phyloP scores from a whole-genome alignment of 768 basidiomycete species.

The Gautieria morchelliformis region DNA sequence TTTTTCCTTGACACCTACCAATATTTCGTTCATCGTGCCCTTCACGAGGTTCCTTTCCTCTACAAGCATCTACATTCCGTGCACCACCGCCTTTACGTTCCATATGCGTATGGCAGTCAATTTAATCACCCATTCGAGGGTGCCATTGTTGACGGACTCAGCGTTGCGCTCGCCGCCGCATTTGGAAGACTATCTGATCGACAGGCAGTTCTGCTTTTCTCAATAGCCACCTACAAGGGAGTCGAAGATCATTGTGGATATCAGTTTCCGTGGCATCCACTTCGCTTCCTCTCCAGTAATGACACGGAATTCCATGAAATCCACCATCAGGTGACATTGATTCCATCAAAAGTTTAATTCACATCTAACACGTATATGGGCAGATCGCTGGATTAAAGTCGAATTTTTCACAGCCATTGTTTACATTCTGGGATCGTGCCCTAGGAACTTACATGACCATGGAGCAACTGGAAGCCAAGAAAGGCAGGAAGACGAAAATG shows the following conservation, averaged over 20 bases:
- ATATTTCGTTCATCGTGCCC: conserved; percentile 6
- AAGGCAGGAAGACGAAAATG: not conserved
- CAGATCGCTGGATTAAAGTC: not conserved
- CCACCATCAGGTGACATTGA: conserved; percentile 1
- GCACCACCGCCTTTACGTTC: conserved; percentile 3
- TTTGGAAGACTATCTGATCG: not conserved
- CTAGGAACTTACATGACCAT: conserved; percentile 3
- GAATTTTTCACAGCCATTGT: conserved; percentile 6
- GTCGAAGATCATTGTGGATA: conserved; percentile 7
- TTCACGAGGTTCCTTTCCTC: conserved; percentile 4
- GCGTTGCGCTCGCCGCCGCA: not conserved
- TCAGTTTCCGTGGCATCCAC: conserved; percentile 7
- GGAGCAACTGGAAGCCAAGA: not conserved
- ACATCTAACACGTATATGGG: not conserved
- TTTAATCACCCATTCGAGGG: conserved; percentile 7
- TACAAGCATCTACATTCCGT: conserved; percentile 6
- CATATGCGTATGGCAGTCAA: conserved; percentile 6
- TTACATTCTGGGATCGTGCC: conserved; percentile 5
- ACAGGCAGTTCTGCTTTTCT: not conserved
- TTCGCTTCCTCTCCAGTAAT: conserved; percentile 3
- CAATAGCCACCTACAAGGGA: conserved; percentile 4
- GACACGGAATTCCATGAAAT: conserved; percentile 5
- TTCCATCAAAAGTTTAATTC: not conserved
- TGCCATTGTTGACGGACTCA: conserved; percentile 3
- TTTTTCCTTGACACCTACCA: conserved; percentile 6